Base-by-base conservation (phyloP, 1,139 yeast species). In the Kodamaea plutei region DNA sequence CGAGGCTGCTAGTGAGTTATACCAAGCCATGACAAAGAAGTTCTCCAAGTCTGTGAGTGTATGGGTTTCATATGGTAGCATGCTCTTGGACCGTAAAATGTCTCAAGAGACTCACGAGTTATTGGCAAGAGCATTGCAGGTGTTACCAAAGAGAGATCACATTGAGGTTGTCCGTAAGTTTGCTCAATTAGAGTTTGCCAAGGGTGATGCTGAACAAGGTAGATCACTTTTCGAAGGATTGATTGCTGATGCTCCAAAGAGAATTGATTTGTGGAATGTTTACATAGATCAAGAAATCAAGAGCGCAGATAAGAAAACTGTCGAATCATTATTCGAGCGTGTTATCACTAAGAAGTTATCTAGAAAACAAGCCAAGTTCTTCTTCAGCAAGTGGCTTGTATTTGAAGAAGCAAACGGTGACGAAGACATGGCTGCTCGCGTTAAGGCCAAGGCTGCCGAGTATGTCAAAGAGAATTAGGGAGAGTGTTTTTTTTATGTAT, bases 221-320 rank as follows among this genome's bases (percentile, higher is more conserved):
- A 79, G 97, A 57, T 84, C 96, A 2, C 69, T 91, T 45, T 87
- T 89, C 50, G 97, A 91, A 64, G 97, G 96, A 31, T 73, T 91
- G 40, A 61, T 91, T 35, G 76, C 93, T 20, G 93, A 88, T 52
- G 93, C 85, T 30, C 94, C 96, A 37, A 87, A 87, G 67, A 77
- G 95, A 60, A 76, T 85, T 38, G 98, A 91, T 57, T 61, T 91
- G 44, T 91, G 97, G 97, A 88, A 84, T 52, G 93, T 89, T 26
- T 88, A 88, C 58, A 74, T 89, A 43, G 98, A 91, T 57, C 95
- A 85, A 60, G 97, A 91, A 59, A 79, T 84, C 53, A 84, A 84
- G 57, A 45, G 47, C 19, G 66, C 50, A 13, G 71, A 69, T 34
- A 76, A 76, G 54, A 76, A 76, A 56, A 65, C 67, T 43, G 78